Percentiles rank a stretch among this genome's conserved stretches.
phyloP scores from a whole-genome alignment of 2,329 filamentous ascomycete species.

The Phaeophleospora eucalypticola region DNA sequence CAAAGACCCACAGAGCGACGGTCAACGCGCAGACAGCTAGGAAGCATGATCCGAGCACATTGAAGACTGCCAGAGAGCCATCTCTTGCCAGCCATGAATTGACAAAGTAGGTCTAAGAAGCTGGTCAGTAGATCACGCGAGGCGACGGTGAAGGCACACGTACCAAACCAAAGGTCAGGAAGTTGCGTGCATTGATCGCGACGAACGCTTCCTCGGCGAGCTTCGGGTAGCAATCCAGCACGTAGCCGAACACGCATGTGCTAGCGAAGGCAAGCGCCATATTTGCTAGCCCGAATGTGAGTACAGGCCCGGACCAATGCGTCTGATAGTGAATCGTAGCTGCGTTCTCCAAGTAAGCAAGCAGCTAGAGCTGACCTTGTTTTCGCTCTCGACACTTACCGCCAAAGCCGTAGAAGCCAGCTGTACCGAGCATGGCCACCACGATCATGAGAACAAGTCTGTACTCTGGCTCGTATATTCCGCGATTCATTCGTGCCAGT shows the following conservation, averaged over 20 bases:
- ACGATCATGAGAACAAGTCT: slow-evolving; percentile 37
- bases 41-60: slow-evolving; percentile 35
- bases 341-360: too few species aligned
- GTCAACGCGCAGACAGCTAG: slow-evolving; percentile 44
- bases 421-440: slow-evolving; percentile 40
- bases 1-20: slow-evolving; percentile 49
- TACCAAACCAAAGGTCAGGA: slow-evolving; percentile 44
- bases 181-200: slow-evolving; percentile 48
- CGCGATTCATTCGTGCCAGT: slow-evolving; percentile 29
- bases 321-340: slow-evolving; percentile 44
- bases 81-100: slow-evolving; percentile 30
- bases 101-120: slow-evolving; percentile 37
- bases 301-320: slow-evolving; percentile 47
- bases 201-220: slow-evolving; percentile 50
- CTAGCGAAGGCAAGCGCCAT: slow-evolving; percentile 47
- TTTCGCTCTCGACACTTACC: too few species aligned
- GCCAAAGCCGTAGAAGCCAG: slow-evolving; percentile 49
- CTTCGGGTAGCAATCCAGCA: slow-evolving; percentile 47
- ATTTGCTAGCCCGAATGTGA: slow-evolving; percentile 49
- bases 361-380: too few species aligned
- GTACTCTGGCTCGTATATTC: slow-evolving; percentile 34
- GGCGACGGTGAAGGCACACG: too few species aligned
- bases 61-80: slow-evolving; percentile 29
- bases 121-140: too few species aligned
- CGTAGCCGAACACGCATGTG: slow-evolving; percentile 49